These are phyloP conservation scores for Immersiella caudata DNA, from an alignment of 495 filamentous ascomycete genomes.

Conservation along the genomic window DNA sequence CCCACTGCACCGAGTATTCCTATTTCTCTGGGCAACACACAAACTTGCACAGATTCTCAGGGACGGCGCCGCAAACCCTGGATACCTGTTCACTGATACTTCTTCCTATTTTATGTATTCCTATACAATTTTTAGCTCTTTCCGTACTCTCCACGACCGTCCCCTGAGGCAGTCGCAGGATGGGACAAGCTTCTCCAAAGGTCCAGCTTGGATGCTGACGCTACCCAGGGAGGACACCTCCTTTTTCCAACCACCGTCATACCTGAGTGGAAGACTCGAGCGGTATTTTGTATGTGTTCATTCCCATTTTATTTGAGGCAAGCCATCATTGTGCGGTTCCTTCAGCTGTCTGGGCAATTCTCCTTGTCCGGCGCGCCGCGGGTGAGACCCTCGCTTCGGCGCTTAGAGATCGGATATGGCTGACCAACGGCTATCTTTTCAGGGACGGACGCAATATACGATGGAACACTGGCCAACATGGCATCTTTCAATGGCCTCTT, in stretches of 20 bases:
- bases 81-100: neutral
- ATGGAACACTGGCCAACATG: neutral
- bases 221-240: neutral
- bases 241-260: neutral
- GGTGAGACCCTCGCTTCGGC: neutral
- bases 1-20: conserved; percentile 37
- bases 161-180: neutral
- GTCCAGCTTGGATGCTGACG: neutral
- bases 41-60: neutral
- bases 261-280: neutral
- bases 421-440: neutral
- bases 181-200: neutral
- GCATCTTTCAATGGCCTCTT: neutral
- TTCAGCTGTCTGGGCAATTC: neutral
- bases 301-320: neutral
- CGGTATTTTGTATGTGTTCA: neutral
- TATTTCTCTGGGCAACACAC: conserved; percentile 22
- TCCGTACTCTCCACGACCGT: neutral
- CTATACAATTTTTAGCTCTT: neutral
- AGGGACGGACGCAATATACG: neutral
- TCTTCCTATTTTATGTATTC: neutral
- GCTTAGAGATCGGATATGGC: neutral
- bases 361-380: neutral
- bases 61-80: neutral
- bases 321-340: neutral